Percentiles rank a stretch among this genome's conserved stretches.
Evolutionary conservation across 2,329 filamentous ascomycete genomes (phyloP).

Genomic region (Geosmithia putterillii): DNA sequence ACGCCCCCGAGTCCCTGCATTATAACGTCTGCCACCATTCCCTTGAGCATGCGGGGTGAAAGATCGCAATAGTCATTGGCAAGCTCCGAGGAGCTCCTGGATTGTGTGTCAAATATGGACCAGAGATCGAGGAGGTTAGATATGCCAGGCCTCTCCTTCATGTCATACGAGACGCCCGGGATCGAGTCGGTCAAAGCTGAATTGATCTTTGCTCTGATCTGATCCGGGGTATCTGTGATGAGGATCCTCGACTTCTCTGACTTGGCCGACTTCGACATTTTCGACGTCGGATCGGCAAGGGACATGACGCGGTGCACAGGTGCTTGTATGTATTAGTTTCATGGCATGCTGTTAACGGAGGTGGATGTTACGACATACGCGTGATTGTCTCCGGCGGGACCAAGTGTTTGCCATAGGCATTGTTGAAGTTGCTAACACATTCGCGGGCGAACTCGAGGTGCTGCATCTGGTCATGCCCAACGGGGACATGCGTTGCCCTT

Average conservation of each 20-base stretch:
- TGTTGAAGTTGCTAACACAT: constrained; percentile 79
- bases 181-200: constrained; percentile 65
- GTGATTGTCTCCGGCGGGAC: constrained; percentile 58
- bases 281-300: constrained; percentile 60
- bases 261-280: constrained; percentile 89
- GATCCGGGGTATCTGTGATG: constrained; percentile 56
- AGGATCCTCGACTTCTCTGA: constrained; percentile 67
- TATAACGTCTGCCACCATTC: constrained; percentile 46
- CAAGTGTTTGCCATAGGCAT: constrained; percentile 53
- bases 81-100: constrained; percentile 25
- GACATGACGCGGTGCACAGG: constrained; percentile 84
- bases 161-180: constrained; percentile 60
- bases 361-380: constrained; percentile 34
- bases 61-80: constrained; percentile 24
- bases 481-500: constrained; percentile 84
- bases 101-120: constrained; percentile 47
- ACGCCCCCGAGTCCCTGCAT: constrained; percentile 39
- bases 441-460: constrained; percentile 89
- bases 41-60: constrained; percentile 26
- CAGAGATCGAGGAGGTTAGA: constrained; percentile 77
- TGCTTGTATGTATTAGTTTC: constrained; percentile 30
- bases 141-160: constrained; percentile 59
- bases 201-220: constrained; percentile 59
- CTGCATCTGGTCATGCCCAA: constrained; percentile 90
- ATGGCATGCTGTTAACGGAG: background rate